Percentiles rank a stretch among this genome's conserved stretches.
Evolutionary conservation across 257 asterid species (phyloP).

Genomic region (Solanum sitiens): DNA sequence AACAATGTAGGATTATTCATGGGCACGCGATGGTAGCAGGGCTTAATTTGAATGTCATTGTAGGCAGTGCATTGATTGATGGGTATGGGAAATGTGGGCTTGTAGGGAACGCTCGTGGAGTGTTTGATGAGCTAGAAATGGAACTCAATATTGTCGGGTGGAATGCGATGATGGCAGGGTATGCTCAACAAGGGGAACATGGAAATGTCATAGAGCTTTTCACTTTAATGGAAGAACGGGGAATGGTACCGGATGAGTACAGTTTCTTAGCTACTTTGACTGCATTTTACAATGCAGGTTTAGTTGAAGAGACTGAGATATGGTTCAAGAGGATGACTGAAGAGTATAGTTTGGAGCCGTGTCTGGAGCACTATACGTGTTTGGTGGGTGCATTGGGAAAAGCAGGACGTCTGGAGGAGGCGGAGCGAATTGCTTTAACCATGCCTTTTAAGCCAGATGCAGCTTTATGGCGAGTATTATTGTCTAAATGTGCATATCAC

Average conservation of each 20-base stretch:
- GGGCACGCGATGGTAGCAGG: slow-evolving; percentile 57
- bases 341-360: slow-evolving; percentile 38
- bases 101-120: slow-evolving; percentile 40
- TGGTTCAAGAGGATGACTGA: slow-evolving; percentile 53
- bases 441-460: slow-evolving; percentile 78
- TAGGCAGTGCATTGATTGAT: slow-evolving; percentile 55
- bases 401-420: slow-evolving; percentile 53
- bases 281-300: slow-evolving; percentile 43
- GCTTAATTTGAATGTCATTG: slow-evolving; percentile 26
- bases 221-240: slow-evolving; percentile 35
- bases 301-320: slow-evolving; percentile 39
- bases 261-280: slow-evolving; percentile 63
- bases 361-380: slow-evolving; percentile 74
- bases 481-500: slow-evolving; percentile 30
- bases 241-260: slow-evolving; percentile 40
- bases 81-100: slow-evolving; percentile 82
- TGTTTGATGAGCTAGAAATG: slow-evolving; percentile 40
- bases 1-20: slow-evolving; percentile 61
- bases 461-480: slow-evolving; percentile 61
- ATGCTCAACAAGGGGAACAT: slow-evolving; percentile 64
- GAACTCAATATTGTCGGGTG: slow-evolving; percentile 30
- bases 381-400: slow-evolving; percentile 54
- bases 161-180: slow-evolving; percentile 72
- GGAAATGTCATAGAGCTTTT: slow-evolving; percentile 25
- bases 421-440: slow-evolving; percentile 45